A percentile compares a stretch with the other conserved stretches of the same genome.
phyloP scores from a whole-genome alignment of 208 protist species.

The Porcisia deanei region DNA sequence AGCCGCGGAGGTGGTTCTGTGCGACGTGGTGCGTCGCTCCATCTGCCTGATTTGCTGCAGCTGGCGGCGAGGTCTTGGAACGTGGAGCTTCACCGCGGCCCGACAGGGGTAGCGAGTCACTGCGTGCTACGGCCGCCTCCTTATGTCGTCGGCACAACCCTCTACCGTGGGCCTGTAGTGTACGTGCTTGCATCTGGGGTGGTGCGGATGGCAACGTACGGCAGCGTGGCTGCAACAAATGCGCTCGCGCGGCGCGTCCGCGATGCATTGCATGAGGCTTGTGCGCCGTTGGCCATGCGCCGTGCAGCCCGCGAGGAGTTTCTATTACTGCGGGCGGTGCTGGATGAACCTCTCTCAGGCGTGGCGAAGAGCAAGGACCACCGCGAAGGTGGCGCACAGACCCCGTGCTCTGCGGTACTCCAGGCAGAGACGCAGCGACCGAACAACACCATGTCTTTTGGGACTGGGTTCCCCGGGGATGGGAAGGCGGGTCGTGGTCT shows the following conservation, averaged over 20 bases:
- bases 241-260: constrained; percentile 11
- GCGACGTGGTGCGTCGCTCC: neutral
- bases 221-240: constrained; percentile 14
- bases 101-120: constrained; percentile 3
- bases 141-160: neutral
- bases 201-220: constrained; percentile 25
- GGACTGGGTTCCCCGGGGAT: neutral
- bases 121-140: constrained; percentile 27
- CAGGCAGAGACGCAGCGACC: neutral
- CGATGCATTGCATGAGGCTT: constrained; percentile 9
- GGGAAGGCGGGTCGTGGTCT: neutral
- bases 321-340: constrained; percentile 17
- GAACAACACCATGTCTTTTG: neutral
- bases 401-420: neutral
- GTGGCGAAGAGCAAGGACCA: neutral
- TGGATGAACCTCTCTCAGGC: neutral
- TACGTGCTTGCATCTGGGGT: constrained; percentile 25
- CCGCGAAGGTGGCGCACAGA: neutral
- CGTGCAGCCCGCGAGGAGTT: constrained; percentile 18
- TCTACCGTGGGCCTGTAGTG: constrained; percentile 7
- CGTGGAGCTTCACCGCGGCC: constrained; percentile 20
- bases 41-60: neutral
- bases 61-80: constrained; percentile 30
- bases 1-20: neutral
- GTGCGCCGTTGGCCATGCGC: neutral